Evolutionary conservation across 441 rosid genomes (phyloP).

Genomic region (Kokia cookei): DNA sequence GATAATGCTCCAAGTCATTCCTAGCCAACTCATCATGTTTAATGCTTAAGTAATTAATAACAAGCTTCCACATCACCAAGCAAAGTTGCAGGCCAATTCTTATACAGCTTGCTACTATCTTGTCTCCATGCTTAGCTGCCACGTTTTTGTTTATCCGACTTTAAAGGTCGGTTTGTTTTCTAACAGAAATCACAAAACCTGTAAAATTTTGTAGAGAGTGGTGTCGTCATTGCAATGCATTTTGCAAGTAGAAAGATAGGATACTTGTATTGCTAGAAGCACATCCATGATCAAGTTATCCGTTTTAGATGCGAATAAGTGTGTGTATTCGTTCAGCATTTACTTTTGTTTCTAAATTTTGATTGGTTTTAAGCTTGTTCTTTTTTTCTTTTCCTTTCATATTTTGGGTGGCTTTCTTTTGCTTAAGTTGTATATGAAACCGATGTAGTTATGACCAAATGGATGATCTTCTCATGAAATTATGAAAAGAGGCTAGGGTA

Average conservation of each 20-base stretch:
- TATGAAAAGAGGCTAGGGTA: not conserved
- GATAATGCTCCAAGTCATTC: too few species aligned
- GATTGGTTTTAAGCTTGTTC: not conserved
- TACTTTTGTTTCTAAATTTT: not conserved
- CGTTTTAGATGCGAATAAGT: not conserved
- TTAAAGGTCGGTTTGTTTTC: too few species aligned
- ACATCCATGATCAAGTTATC: not conserved
- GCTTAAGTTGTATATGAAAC: not conserved
- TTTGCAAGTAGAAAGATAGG: not conserved
- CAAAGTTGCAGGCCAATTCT: too few species aligned
- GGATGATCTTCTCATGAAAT: not conserved
- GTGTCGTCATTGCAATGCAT: too few species aligned
- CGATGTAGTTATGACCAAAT: not conserved
- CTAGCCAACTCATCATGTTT: too few species aligned
- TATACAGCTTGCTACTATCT: too few species aligned
- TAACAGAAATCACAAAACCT: too few species aligned
- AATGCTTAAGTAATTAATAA: too few species aligned
- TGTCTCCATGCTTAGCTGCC: too few species aligned
- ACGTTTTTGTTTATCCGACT: too few species aligned
- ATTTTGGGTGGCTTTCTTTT: not conserved
- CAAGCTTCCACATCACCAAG: too few species aligned
- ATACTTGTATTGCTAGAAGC: not conserved
- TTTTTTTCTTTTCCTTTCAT: not conserved
- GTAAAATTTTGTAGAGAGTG: too few species aligned
- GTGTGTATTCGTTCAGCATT: not conserved